phyloP scores from a whole-genome alignment of 441 rosid genomes.

The Breynia disticha region DNA sequence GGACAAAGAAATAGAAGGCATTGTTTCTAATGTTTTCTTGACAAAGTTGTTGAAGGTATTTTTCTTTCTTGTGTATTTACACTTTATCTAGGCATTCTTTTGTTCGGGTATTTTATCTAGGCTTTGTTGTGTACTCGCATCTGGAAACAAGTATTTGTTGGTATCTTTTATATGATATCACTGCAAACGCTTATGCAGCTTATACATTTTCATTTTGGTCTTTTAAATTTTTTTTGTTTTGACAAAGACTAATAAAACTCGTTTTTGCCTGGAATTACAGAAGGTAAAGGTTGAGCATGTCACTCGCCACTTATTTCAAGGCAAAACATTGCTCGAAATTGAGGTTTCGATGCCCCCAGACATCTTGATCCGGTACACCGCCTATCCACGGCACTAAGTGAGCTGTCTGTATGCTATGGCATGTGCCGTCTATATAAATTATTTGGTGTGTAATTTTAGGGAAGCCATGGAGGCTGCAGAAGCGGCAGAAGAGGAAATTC shows the following conservation, averaged over 20 bases:
- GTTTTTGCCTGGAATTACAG: constrained; percentile 26
- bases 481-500: constrained; percentile 55
- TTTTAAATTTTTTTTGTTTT: no score
- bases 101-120: no score
- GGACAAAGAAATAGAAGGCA: constrained; percentile 42
- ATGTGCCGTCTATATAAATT: not conserved
- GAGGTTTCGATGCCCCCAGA: constrained; percentile 60
- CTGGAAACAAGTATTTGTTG: no score
- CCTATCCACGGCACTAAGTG: not conserved
- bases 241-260: no score
- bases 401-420: not conserved
- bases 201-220: no score
- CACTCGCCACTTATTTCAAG: constrained; percentile 58
- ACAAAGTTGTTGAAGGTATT: constrained; percentile 47
- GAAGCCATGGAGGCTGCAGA: constrained; percentile 68
- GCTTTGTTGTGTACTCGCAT: no score
- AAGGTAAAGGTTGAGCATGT: constrained; percentile 53
- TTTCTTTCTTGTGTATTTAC: not conserved
- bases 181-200: no score
- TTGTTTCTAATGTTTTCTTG: constrained; percentile 30
- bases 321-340: constrained; percentile 48
- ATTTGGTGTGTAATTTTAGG: constrained; percentile 22
- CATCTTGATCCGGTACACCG: constrained; percentile 36
- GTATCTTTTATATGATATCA: no score
- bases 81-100: not conserved